phyloP scores from a whole-genome alignment of 139 green algal species.

The Picochlorum sp. region DNA sequence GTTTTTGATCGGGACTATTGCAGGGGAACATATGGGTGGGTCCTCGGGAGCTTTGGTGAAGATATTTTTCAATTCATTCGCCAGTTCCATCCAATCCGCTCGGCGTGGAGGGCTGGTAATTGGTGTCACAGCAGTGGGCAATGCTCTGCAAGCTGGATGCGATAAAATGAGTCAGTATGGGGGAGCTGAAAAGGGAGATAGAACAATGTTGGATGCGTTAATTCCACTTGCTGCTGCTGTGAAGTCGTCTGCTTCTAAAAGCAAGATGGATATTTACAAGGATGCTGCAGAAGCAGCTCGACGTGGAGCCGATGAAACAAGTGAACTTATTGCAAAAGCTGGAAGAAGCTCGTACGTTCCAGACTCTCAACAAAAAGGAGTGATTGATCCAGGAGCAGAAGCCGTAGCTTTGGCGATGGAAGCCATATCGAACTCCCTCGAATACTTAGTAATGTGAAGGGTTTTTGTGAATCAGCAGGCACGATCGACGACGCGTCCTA shows the following conservation, averaged over 20 bases:
- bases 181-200: constrained; percentile 36
- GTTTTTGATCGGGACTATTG: constrained; percentile 15
- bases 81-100: not conserved
- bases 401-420: constrained; percentile 50
- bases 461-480: not conserved
- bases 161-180: constrained; percentile 54
- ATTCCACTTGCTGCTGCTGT: constrained; percentile 13
- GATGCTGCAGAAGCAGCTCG: constrained; percentile 33
- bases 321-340: constrained; percentile 40
- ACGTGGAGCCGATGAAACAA: constrained; percentile 46
- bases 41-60: constrained; percentile 45
- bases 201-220: constrained; percentile 77
- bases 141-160: constrained; percentile 40
- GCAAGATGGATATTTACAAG: constrained; percentile 2
- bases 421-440: not conserved
- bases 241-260: not conserved
- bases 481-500: no score
- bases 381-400: constrained; percentile 52
- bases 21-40: constrained; percentile 47
- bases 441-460: not conserved
- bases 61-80: constrained; percentile 35
- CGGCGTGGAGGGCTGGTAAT: not conserved
- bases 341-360: constrained; percentile 58
- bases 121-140: not conserved
- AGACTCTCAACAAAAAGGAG: constrained; percentile 13